Percentiles rank a stretch among this genome's conserved stretches.
phyloP scores from a whole-genome alignment of 2,329 filamentous ascomycete genomes.

The Didymella sp. region DNA sequence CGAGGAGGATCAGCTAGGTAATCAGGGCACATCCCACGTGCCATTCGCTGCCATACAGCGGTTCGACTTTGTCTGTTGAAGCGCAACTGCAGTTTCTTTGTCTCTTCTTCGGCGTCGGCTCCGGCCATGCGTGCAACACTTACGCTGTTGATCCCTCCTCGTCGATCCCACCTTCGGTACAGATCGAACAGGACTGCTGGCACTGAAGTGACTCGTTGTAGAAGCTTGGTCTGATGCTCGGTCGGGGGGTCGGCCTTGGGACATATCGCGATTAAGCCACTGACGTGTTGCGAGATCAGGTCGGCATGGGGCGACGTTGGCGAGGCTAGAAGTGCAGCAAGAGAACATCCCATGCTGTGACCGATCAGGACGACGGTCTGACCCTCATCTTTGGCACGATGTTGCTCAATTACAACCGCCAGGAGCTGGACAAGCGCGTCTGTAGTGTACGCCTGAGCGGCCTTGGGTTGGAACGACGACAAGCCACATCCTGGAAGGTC shows the following conservation, averaged over 20 bases:
- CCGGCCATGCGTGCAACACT: constrained; percentile 84
- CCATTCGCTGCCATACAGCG: constrained; percentile 82
- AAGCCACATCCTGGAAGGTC: constrained; percentile 90
- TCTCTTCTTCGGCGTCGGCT: constrained; percentile 67
- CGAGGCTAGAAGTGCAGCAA: constrained; percentile 75
- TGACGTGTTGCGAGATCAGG: constrained; percentile 67
- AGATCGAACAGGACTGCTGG: constrained; percentile 77
- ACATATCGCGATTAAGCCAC: constrained; percentile 81
- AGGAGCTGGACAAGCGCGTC: constrained; percentile 78
- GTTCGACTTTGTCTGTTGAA: constrained; percentile 87
- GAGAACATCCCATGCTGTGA: constrained; percentile 88
- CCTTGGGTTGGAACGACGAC: constrained; percentile 73
- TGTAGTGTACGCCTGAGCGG: constrained; percentile 80
- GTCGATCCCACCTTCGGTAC: constrained; percentile 77
- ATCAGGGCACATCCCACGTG: constrained; percentile 70
- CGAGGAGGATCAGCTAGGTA: constrained; percentile 61
- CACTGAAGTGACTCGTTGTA: constrained; percentile 68
- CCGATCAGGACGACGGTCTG: constrained; percentile 83
- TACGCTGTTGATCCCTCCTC: constrained; percentile 76
- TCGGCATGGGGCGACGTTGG: constrained; percentile 61
- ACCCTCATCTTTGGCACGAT: constrained; percentile 68
- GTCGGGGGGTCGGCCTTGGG: constrained; percentile 72
- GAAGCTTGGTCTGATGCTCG: constrained; percentile 58
- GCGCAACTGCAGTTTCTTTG: constrained; percentile 70
- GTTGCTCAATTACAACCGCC: constrained; percentile 73